Evolutionary conservation across 768 basidiomycete genomes (phyloP), one percentile per base, ranked within the genome.

Genomic region (Suillus plorans): DNA sequence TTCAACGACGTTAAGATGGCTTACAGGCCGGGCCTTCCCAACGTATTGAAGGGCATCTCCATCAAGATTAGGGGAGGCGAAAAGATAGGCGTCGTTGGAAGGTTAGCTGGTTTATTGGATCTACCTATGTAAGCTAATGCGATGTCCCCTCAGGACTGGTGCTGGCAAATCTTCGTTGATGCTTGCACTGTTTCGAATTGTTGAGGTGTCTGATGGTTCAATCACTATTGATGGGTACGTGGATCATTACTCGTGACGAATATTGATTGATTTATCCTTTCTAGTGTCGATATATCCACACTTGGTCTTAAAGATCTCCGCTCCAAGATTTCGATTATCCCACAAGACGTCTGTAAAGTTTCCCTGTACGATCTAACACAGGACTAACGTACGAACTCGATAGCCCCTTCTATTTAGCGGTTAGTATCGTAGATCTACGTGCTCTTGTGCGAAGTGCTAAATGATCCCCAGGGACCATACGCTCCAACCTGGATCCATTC

Each of bases 31-130:
- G 89, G 88, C 4, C 78, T 92, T n/a, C 90, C 91, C 0, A 82
- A 84, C 16, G 90, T 92, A 4, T 80, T 94, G 44, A 86, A 87
- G 68, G 85, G 85, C 0, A 78, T 93, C 22, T 83, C 83, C 5
- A 56, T 92, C 68, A 76, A 76, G n/a, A 83, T 93, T 53, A 74
- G 78, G 2, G 84, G 84, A 0, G 87, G 88, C 0, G 90, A 94
- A 76, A 91, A 91, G 78, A 86, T 93, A 62, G 91, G 90, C 16
- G 85, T 93, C 44, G 90, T 93, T 10, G 90, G 90, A 59, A 72
- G 87, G 72, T 80, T 56, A 8, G 73, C 39, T 60, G 13, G 45
- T 42, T 44, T 64, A 18, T 59, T 41, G 25, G n/a, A 18, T 47
- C 31, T 31, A 13, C 6, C n/a, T 47, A 18, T 39, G 63, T 62